phyloP scores from a whole-genome alignment of 257 asterid species.

The Rauvolfia tetraphylla region DNA sequence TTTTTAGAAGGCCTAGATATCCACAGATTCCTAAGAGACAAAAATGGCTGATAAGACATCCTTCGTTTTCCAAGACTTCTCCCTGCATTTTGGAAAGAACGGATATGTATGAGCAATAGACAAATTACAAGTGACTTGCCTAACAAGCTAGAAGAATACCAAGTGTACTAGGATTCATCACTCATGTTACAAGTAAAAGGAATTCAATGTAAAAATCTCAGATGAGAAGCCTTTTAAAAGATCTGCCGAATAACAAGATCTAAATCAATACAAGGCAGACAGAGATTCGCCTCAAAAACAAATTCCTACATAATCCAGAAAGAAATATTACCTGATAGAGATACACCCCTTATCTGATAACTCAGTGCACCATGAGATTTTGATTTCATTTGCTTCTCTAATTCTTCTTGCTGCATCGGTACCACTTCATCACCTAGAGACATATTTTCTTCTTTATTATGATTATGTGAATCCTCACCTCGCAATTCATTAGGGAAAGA shows the following conservation, averaged over 20 bases:
- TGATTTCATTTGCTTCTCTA: conserved; percentile 25
- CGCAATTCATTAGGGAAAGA: conserved; percentile 22
- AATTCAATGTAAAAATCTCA: not conserved
- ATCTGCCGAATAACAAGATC: not conserved
- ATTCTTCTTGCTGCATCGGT: conserved; percentile 24
- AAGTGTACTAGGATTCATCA: not conserved
- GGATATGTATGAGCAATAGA: conserved; percentile 2
- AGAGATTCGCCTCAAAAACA: not conserved
- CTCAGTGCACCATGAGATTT: conserved; percentile 19
- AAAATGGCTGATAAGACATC: conserved; percentile 32
- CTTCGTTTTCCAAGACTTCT: conserved; percentile 32
- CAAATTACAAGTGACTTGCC: not conserved
- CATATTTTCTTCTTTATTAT: conserved; percentile 18
- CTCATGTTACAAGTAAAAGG: not conserved
- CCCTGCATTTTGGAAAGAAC: conserved; percentile 18
- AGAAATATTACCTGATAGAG: conserved; percentile 41
- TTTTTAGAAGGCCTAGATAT: conserved; percentile 44
- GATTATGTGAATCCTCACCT: conserved; percentile 24
- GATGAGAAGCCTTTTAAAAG: not conserved
- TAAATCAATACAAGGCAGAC: not conserved
- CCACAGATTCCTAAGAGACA: conserved; percentile 52
- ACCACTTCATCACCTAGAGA: conserved; percentile 22
- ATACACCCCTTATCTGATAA: conserved; percentile 27
- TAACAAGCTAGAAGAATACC: not conserved
- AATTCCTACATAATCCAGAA: conserved; percentile 7